Evolutionary conservation across 768 basidiomycete species (phyloP).

Genomic region (Pleurotus pulmonarius): DNA sequence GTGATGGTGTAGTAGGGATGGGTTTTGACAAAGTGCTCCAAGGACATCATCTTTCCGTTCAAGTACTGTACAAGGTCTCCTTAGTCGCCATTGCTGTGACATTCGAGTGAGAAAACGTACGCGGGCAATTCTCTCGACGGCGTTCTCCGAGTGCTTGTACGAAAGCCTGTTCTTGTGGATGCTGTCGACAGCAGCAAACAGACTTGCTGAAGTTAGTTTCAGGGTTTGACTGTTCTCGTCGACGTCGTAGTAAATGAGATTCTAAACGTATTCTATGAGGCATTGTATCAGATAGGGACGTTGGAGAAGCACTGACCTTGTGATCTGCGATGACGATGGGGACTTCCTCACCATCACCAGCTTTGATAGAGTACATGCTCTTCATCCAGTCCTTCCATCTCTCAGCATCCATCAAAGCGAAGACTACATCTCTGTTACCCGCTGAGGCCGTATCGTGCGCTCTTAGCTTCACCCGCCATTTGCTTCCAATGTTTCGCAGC

Average conservation of each 20-base stretch:
- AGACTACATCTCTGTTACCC: conserved; percentile 57
- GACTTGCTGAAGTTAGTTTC: conserved; percentile 44
- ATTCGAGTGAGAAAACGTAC: conserved; percentile 31
- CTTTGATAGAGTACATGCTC: conserved; percentile 77
- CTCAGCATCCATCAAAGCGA: conserved; percentile 85
- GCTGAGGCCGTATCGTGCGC: conserved; percentile 37
- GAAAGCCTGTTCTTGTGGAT: conserved; percentile 45
- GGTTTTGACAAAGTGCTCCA: conserved; percentile 32
- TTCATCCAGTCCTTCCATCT: conserved; percentile 89
- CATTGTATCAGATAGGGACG: too few species aligned
- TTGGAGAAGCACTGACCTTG: conserved; percentile 39
- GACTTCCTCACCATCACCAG: conserved; percentile 25
- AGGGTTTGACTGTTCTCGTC: conserved; percentile 56
- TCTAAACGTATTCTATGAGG: conserved; percentile 31
- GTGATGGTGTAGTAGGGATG: conserved; percentile 31
- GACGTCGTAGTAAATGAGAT: conserved; percentile 70
- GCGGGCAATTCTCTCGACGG: conserved; percentile 61
- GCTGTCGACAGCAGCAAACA: conserved; percentile 72
- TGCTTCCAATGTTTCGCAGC: conserved; percentile 48
- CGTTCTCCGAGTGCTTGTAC: conserved; percentile 66
- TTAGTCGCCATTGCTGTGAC: background rate
- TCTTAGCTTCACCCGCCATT: conserved; percentile 50
- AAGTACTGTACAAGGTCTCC: conserved; percentile 28
- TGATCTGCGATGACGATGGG: conserved; percentile 79
- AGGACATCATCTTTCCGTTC: conserved; percentile 33